These are phyloP conservation scores for Penicillium sp. DNA, from an alignment of 2,329 filamentous ascomycete species.

Conservation along the genomic window DNA sequence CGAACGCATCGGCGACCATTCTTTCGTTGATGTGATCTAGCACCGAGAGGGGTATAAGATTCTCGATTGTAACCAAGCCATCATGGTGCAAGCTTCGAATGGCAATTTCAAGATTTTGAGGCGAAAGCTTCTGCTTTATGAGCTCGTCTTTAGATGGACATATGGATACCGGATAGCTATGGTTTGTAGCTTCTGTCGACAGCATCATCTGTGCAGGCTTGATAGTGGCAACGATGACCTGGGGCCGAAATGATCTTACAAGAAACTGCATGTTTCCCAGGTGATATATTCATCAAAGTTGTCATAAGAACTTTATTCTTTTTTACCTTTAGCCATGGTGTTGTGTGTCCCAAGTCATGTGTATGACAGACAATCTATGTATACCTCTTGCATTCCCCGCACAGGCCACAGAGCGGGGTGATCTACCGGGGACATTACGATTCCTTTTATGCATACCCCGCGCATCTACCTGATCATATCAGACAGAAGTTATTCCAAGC, in stretches of 20 bases:
- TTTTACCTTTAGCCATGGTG: too few species aligned
- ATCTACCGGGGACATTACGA: too few species aligned
- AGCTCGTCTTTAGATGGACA: conserved; percentile 42
- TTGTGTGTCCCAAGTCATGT: too few species aligned
- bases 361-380: too few species aligned
- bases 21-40: conserved; percentile 55
- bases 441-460: too few species aligned
- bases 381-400: too few species aligned
- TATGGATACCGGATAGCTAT: conserved; percentile 27
- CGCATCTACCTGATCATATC: too few species aligned
- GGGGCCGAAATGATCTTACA: background rate
- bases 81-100: conserved; percentile 52
- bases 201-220: background rate
- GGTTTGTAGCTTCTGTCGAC: background rate
- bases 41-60: conserved; percentile 48
- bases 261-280: background rate
- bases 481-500: too few species aligned
- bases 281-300: too few species aligned
- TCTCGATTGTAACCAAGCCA: conserved; percentile 55
- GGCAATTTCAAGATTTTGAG: conserved; percentile 53
- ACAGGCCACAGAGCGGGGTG: too few species aligned
- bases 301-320: too few species aligned
- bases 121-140: conserved; percentile 33
- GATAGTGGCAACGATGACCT: background rate
- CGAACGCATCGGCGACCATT: conserved; percentile 57